Percentiles rank a stretch among this genome's conserved stretches.
Conservation (phyloP, 345 rosid genomes). For the Aethionema arabicum region DNA sequence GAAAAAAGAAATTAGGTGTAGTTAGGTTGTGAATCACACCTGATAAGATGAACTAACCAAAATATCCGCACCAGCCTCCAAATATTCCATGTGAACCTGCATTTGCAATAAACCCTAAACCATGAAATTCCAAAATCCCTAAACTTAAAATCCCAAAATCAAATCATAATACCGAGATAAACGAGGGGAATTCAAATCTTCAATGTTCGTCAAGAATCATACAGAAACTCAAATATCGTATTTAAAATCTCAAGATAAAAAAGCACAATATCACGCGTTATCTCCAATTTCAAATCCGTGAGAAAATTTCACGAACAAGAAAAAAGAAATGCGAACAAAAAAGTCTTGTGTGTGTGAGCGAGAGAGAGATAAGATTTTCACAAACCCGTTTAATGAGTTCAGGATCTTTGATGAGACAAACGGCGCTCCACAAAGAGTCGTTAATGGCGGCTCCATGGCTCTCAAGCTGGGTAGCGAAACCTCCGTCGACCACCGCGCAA, state of each 20-base stretch:
- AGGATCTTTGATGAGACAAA: constrained; percentile 72
- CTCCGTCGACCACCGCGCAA: constrained; percentile 91
- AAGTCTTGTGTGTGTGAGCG: not conserved
- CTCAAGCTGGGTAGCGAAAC: constrained; percentile 94
- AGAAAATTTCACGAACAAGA: not conserved
- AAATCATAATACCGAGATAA: constrained; percentile 4
- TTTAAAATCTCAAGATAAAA: not conserved
- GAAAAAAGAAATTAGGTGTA: not conserved
- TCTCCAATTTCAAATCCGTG: not conserved
- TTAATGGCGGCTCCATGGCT: constrained; percentile 76
- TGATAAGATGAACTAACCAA: constrained; percentile 90
- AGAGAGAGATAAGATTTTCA: not conserved
- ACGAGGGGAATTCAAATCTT: too few species aligned
- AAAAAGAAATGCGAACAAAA: not conserved
- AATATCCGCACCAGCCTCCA: constrained; percentile 95
- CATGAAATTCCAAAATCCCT: constrained; percentile 12
- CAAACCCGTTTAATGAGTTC: constrained; percentile 66
- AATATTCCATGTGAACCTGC: constrained; percentile 85
- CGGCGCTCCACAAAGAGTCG: constrained; percentile 94
- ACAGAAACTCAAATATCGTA: not conserved
- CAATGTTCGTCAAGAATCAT: not conserved
- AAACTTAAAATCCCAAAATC: not conserved
- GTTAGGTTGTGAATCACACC: constrained; percentile 39
- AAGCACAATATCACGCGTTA: not conserved
- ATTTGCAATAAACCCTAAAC: not conserved